phyloP scores from a whole-genome alignment of 805 yeast genomes.

The Kazachstania kunashirensis region DNA sequence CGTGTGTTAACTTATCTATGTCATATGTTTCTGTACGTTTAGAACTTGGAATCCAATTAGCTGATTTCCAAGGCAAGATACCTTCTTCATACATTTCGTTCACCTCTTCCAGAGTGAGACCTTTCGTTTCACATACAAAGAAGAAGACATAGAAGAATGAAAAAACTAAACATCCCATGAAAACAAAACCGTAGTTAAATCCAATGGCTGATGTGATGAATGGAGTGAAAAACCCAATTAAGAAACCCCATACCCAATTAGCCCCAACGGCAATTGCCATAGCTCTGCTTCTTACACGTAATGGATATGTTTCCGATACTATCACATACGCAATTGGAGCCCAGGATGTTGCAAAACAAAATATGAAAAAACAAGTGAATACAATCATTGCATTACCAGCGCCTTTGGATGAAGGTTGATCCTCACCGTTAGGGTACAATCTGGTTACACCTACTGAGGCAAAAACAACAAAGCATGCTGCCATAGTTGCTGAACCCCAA shows the following conservation, averaged over 20 bases:
- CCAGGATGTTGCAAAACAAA: slow-evolving; percentile 70
- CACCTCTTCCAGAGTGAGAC: slow-evolving; percentile 70
- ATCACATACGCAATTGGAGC: slow-evolving; percentile 62
- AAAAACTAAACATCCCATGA: slow-evolving; percentile 46
- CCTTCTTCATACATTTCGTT: slow-evolving; percentile 46
- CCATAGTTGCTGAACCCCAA: slow-evolving; percentile 42
- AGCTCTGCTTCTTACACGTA: slow-evolving; percentile 53
- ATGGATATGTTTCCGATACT: slow-evolving; percentile 61
- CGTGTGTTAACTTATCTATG: too few relatives aligned
- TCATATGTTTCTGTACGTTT: too few relatives aligned
- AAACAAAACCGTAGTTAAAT: slow-evolving; percentile 59
- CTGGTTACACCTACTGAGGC: slow-evolving; percentile 53
- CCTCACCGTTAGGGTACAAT: slow-evolving; percentile 33
- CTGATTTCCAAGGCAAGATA: slow-evolving; percentile 37
- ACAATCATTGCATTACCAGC: slow-evolving; percentile 66
- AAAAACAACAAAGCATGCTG: slow-evolving; percentile 36
- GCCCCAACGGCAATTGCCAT: slow-evolving; percentile 51
- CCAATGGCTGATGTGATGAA: slow-evolving; percentile 53
- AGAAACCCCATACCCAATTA: slow-evolving; percentile 61
- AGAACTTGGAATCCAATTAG: slow-evolving; percentile 43
- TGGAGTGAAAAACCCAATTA: slow-evolving; percentile 63
- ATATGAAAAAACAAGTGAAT: slow-evolving; percentile 58
- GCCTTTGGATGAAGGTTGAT: slow-evolving; percentile 36
- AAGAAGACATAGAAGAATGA: slow-evolving; percentile 56
- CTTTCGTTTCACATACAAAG: slow-evolving; percentile 67